Evolutionary conservation across 129 eudicot genomes (phyloP).

Genomic region (Scalesia atractyloides): DNA sequence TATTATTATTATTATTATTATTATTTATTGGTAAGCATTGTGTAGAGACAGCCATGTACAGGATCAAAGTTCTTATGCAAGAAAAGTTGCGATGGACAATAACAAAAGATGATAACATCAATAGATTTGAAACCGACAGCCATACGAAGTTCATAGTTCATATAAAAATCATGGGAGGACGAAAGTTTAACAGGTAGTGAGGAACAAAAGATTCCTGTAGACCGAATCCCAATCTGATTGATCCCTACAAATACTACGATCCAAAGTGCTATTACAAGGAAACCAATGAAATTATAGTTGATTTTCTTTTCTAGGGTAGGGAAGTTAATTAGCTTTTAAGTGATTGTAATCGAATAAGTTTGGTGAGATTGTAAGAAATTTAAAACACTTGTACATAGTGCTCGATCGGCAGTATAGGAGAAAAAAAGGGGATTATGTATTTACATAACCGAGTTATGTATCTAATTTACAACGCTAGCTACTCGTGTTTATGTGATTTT

Average conservation of each 20-base stretch:
- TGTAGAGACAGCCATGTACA: neutral
- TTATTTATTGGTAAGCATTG: constrained; percentile 10
- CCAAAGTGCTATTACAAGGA: constrained; percentile 12
- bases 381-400: too few relatives aligned
- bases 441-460: too few relatives aligned
- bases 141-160: neutral
- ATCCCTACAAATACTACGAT: constrained; percentile 13
- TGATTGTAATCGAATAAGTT: too few relatives aligned
- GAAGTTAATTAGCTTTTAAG: too few relatives aligned
- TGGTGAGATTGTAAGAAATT: too few relatives aligned
- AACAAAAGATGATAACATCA: constrained; percentile 19
- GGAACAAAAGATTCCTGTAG: constrained; percentile 20
- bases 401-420: too few relatives aligned
- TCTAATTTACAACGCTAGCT: too few relatives aligned
- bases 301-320: too few relatives aligned
- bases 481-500: too few relatives aligned
- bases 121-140: constrained; percentile 9
- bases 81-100: neutral
- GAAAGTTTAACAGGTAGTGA: constrained; percentile 13
- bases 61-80: neutral
- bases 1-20: neutral
- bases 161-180: neutral
- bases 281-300: neutral
- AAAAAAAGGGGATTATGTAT: too few relatives aligned
- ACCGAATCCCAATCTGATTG: constrained; percentile 14